phyloP scores from a whole-genome alignment of 2,329 filamentous ascomycete genomes.

The Colletotrichum sp. region DNA sequence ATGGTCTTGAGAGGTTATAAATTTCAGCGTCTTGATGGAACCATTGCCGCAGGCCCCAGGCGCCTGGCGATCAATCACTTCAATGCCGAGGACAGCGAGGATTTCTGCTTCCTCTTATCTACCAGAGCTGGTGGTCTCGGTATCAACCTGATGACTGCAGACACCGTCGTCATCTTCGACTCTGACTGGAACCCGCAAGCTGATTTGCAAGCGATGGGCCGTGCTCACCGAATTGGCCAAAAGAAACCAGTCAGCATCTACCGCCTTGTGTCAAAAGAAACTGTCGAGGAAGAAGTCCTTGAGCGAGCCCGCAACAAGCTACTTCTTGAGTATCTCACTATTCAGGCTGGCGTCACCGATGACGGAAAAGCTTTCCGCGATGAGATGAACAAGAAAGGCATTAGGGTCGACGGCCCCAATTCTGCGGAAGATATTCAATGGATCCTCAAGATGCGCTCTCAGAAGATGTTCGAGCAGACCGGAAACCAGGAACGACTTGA shows the following conservation, averaged over 20 bases:
- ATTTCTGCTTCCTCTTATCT: conserved; percentile 95
- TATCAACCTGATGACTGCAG: conserved; percentile 98
- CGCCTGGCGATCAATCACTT: conserved; percentile 98
- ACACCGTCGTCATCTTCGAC: conserved; percentile 97
- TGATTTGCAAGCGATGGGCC: conserved; percentile 97
- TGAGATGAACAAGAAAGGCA: conserved; percentile 79
- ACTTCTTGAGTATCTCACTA: conserved; percentile 95
- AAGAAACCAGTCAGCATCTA: conserved; percentile 97
- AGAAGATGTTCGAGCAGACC: conserved; percentile 98
- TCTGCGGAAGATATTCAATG: conserved; percentile 95
- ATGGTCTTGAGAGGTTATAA: conserved; percentile 91
- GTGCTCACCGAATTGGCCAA: conserved; percentile 96
- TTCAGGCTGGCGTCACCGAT: conserved; percentile 95
- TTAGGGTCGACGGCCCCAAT: conserved; percentile 79
- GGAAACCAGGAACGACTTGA: conserved; percentile 96
- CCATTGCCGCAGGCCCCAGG: conserved; percentile 85
- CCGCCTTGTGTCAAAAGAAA: conserved; percentile 95
- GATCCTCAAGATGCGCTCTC: conserved; percentile 96
- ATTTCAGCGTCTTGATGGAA: conserved; percentile 94
- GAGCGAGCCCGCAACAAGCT: conserved; percentile 97
- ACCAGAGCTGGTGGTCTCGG: conserved; percentile 96
- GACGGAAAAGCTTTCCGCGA: conserved; percentile 81
- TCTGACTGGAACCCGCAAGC: conserved; percentile 99
- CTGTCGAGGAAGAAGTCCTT: conserved; percentile 95
- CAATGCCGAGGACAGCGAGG: conserved; percentile 93